Conservation (phyloP, 768 basidiomycete genomes). For the Dictyophora rubrovolvata region DNA sequence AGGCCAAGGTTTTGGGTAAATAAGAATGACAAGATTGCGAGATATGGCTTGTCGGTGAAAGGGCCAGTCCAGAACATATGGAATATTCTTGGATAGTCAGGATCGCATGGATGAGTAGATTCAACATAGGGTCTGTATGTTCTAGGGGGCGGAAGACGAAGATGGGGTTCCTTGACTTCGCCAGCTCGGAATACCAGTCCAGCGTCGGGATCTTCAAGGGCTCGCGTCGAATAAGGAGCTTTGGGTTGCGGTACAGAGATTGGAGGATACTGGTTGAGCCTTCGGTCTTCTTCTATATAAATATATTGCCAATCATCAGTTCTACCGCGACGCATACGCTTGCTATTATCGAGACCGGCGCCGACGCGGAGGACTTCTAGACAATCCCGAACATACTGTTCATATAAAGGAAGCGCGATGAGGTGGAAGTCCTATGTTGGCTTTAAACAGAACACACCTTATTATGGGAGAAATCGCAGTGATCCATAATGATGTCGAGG, state of each 20-base stretch:
- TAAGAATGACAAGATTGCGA: conserved; percentile 87
- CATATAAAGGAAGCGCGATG: conserved; percentile 11
- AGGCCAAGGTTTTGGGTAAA: conserved; percentile 92
- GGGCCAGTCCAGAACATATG: conserved; percentile 99
- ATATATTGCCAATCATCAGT: conserved; percentile 84
- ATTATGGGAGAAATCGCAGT: conserved; percentile 80
- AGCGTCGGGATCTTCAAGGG: conserved; percentile 34
- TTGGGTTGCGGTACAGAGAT: conserved; percentile 21
- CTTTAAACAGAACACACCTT: conserved; percentile 38
- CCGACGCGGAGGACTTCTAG: conserved; percentile 90
- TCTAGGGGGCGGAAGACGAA: conserved; percentile 39
- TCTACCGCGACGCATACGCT: conserved; percentile 61
- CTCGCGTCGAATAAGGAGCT: conserved; percentile 19
- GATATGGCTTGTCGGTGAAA: conserved; percentile 98
- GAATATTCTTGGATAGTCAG: conserved; percentile 78
- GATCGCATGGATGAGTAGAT: conserved; percentile 61
- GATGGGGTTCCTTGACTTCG: conserved; percentile 44
- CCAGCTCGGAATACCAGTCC: conserved; percentile 48
- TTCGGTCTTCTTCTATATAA: conserved; percentile 54
- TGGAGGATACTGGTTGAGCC: conserved; percentile 20
- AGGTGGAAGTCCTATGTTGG: background rate
- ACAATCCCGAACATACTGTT: conserved; percentile 93
- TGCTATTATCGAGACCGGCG: conserved; percentile 76
- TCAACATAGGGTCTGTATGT: conserved; percentile 49
- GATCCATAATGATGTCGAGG: conserved; percentile 82